Evolutionary conservation across 257 asterid species (phyloP).

Genomic region (Dorcoceras hygrometricum): DNA sequence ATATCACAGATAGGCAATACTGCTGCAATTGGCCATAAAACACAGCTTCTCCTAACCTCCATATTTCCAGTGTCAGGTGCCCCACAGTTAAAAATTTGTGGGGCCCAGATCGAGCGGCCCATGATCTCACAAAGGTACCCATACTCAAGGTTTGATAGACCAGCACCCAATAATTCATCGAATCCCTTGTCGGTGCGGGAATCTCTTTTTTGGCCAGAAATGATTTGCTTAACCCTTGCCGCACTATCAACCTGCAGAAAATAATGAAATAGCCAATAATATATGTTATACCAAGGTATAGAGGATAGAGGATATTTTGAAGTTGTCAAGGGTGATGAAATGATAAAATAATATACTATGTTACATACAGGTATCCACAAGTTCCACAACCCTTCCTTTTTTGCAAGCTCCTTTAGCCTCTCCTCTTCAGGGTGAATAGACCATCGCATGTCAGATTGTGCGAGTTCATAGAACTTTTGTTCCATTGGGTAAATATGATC

Average conservation of each 20-base stretch:
- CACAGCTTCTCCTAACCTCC: slow-evolving; percentile 62
- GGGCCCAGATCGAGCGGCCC: slow-evolving; percentile 97
- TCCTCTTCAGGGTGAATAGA: slow-evolving; percentile 86
- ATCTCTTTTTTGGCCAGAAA: slow-evolving; percentile 38
- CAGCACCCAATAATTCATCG: slow-evolving; percentile 70
- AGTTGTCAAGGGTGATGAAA: slow-evolving; percentile 10
- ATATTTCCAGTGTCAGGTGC: slow-evolving; percentile 99
- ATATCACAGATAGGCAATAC: background rate
- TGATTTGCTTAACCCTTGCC: slow-evolving; percentile 69
- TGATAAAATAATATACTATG: background rate
- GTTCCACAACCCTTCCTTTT: slow-evolving; percentile 84
- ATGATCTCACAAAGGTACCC: slow-evolving; percentile 89
- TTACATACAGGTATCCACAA: slow-evolving; percentile 83
- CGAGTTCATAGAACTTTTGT: slow-evolving; percentile 69
- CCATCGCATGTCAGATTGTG: slow-evolving; percentile 76
- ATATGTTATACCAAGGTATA: background rate
- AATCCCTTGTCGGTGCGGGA: slow-evolving; percentile 34
- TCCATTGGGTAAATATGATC: slow-evolving; percentile 83
- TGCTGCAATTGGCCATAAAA: background rate
- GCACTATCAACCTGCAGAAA: slow-evolving; percentile 83
- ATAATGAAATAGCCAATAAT: background rate
- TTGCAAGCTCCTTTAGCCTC: slow-evolving; percentile 81
- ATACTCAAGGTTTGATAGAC: slow-evolving; percentile 88
- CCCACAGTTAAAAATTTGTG: slow-evolving; percentile 93
- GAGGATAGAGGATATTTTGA: background rate